These are phyloP conservation scores for Seminavis robusta DNA, from an alignment of 108 stramenopile genomes.

Conservation along the genomic window DNA sequence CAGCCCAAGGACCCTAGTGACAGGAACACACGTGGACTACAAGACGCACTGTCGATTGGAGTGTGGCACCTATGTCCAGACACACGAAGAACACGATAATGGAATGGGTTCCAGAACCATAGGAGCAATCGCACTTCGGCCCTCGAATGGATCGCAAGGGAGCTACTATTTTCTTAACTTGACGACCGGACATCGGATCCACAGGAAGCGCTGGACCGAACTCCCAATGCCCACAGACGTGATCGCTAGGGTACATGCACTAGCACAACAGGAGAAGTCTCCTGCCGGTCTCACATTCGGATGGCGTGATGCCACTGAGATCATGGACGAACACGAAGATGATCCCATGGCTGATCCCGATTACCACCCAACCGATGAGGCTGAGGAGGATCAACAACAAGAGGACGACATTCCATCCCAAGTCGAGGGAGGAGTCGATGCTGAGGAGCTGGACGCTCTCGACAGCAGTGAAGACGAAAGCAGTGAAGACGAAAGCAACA, in stretches of 20 bases:
- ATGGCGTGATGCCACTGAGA: conserved; percentile 20
- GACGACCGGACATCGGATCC: conserved; percentile 5
- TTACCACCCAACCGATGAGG: neutral
- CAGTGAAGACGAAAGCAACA: neutral
- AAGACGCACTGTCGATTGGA: conserved; percentile 16
- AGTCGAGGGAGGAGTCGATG: neutral
- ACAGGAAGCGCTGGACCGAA: conserved; percentile 11
- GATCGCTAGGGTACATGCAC: conserved; percentile 9
- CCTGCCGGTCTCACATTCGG: neutral
- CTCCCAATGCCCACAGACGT: conserved; percentile 23
- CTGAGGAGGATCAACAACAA: neutral
- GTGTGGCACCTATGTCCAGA: conserved; percentile 40
- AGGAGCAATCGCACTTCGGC: conserved; percentile 23
- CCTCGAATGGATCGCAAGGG: conserved; percentile 16
- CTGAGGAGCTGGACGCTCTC: neutral
- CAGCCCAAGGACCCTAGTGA: conserved; percentile 19
- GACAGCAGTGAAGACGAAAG: neutral
- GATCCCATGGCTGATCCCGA: neutral
- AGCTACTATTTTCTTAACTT: conserved; percentile 10
- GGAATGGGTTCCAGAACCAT: conserved; percentile 11
- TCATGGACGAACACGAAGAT: neutral
- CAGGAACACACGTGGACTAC: conserved; percentile 6
- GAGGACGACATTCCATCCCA: neutral
- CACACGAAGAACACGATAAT: conserved; percentile 32
- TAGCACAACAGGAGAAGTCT: conserved; percentile 1